phyloP scores from a whole-genome alignment of 768 basidiomycete species.

The Nidula microcarpa region DNA sequence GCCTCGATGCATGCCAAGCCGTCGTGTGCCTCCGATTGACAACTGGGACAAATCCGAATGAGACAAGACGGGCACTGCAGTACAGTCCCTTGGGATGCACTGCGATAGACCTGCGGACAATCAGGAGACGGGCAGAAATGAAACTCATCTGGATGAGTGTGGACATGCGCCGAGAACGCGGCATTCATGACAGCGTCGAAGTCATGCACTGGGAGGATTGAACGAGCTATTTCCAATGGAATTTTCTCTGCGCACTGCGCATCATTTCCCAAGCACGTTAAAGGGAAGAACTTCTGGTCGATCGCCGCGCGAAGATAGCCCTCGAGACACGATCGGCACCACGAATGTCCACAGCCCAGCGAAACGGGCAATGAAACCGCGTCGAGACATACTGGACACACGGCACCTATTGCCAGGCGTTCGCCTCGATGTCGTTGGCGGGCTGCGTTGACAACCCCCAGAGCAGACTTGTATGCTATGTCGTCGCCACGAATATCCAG shows the following conservation, averaged over 20 bases:
- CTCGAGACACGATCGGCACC: slow-evolving; percentile 62
- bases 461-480: slow-evolving; percentile 36
- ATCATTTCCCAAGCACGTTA: slow-evolving; percentile 68
- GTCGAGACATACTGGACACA: slow-evolving; percentile 72
- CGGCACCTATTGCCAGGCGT: slow-evolving; percentile 5
- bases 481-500: slow-evolving; percentile 59
- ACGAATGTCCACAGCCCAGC: slow-evolving; percentile 63
- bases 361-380: slow-evolving; percentile 47
- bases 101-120: slow-evolving; percentile 71
- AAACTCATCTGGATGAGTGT: slow-evolving; percentile 57
- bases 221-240: slow-evolving; percentile 46
- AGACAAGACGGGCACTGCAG: slow-evolving; percentile 74
- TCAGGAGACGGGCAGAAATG: slow-evolving; percentile 79
- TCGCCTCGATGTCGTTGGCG: slow-evolving; percentile 16
- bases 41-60: slow-evolving; percentile 62
- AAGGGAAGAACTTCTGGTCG: slow-evolving; percentile 60
- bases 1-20: slow-evolving; percentile 62
- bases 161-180: slow-evolving; percentile 59
- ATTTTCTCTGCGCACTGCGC: slow-evolving; percentile 57
- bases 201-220: slow-evolving; percentile 45
- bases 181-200: slow-evolving; percentile 56
- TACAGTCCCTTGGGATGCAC: slow-evolving; percentile 41
- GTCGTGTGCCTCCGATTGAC: slow-evolving; percentile 57
- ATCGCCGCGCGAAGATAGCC: slow-evolving; percentile 56
- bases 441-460: slow-evolving; percentile 32